Base-by-base conservation (phyloP, 2,329 filamentous ascomycete genomes). In the Plenodomus lindquistii region DNA sequence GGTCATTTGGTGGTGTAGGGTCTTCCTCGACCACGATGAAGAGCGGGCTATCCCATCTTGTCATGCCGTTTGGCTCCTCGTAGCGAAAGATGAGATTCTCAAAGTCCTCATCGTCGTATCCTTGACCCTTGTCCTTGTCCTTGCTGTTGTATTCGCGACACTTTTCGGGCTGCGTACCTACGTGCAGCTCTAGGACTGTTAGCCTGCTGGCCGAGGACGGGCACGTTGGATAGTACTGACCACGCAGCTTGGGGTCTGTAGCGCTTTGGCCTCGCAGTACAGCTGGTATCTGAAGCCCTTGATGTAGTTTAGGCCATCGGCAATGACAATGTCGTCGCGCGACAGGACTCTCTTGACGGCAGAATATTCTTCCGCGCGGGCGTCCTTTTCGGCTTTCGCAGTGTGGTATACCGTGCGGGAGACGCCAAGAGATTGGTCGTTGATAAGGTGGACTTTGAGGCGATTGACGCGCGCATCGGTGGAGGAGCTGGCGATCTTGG, bases 241-340 rank as follows among this genome's bases (percentile, higher is more conserved):
- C 47, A 94, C 84, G 63, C 87, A 91, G 71, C 83, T 88, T 2
- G 87, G 83, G 3, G 89, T 94, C 54, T 85, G 77, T 44, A 89
- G 75, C 40, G 89, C 89, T 73, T 94, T 94, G 31, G 89, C 85
- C 73, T 94, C 89, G 75, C 89, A 93, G 71, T 87, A 87, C 18
- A 95, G 77, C 77, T 95, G 89, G 70, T 95, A 95, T 40, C 90
- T 81, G 83, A 89, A 94, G 31, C 89, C 90, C 72, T 94, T 94
- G 75, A 95, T 95, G 73, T 94, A 95, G 73, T 94, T 94, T 51
- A 89, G 76, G 1, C 86, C 85, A 68, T 95, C 89, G 15, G 91
- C 82, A 39, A 95, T 83, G 43, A 94, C 88, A 48, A 95, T 85
- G 64, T 90, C 87, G 62, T 84, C 84, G 47, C 85, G 81, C 51